A percentile compares a stretch with the other conserved stretches of the same genome.
phyloP scores from a whole-genome alignment of 345 rosid species.

The Moringa oleifera region DNA sequence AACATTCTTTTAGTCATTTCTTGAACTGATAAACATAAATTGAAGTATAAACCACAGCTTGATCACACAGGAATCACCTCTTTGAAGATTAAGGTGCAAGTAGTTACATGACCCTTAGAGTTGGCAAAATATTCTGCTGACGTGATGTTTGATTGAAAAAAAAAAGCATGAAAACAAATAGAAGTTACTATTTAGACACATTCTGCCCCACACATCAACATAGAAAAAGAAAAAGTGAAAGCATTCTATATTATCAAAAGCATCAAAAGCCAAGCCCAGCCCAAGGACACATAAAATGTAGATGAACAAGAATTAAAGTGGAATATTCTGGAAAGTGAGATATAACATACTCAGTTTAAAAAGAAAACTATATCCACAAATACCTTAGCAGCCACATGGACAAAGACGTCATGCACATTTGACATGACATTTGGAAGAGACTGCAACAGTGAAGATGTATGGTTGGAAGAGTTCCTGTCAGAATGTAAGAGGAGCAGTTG shows the following conservation, averaged over 20 bases:
- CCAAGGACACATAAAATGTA: neutral
- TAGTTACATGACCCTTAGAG: neutral
- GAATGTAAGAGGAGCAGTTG: conserved; percentile 73
- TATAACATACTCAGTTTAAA: neutral
- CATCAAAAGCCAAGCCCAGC: neutral
- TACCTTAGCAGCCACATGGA: conserved; percentile 98
- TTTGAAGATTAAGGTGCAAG: neutral
- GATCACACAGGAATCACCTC: neutral
- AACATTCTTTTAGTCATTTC: too few species aligned
- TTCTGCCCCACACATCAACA: neutral
- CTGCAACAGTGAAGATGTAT: conserved; percentile 54
- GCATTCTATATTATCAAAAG: too few species aligned
- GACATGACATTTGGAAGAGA: conserved; percentile 92
- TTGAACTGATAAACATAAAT: too few species aligned
- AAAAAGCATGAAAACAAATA: too few species aligned
- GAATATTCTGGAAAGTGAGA: too few species aligned
- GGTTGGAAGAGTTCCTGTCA: conserved; percentile 47
- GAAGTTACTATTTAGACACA: too few species aligned
- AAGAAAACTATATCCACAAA: neutral
- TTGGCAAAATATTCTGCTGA: neutral
- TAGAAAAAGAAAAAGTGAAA: too few species aligned
- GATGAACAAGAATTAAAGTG: neutral
- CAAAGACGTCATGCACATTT: conserved; percentile 85
- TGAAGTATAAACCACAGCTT: neutral
- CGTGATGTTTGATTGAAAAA: neutral